A percentile compares a stretch with the other conserved stretches of the same genome.
These are phyloP conservation scores for Truncatella angustata DNA, from an alignment of 2,329 filamentous ascomycete genomes.

Conservation along the genomic window DNA sequence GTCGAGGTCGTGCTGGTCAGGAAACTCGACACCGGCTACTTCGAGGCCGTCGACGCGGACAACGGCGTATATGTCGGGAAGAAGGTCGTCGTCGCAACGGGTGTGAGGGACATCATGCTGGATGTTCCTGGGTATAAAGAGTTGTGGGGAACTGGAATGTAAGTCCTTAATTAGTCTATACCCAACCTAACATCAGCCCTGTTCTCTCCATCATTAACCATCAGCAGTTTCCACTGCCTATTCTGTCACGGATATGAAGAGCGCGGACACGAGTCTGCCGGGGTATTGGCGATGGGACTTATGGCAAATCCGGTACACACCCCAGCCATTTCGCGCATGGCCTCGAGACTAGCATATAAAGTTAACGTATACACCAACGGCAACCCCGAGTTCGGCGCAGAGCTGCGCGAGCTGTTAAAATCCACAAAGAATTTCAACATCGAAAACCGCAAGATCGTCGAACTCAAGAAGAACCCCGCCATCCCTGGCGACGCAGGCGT, in stretches of 20 bases:
- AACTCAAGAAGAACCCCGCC: slow-evolving; percentile 13
- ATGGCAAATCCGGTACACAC: slow-evolving; percentile 29
- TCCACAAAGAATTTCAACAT: slow-evolving; percentile 30
- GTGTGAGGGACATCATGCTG: slow-evolving; percentile 8
- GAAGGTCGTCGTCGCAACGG: slow-evolving; percentile 9
- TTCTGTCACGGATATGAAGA: slow-evolving; percentile 11
- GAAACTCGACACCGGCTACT: not conserved
- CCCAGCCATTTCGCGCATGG: slow-evolving; percentile 41
- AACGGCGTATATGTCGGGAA: not conserved
- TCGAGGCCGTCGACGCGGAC: slow-evolving; percentile 1
- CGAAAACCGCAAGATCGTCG: not conserved
- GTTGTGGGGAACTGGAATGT: slow-evolving; percentile 8
- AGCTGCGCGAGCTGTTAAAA: slow-evolving; percentile 24
- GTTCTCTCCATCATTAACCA: not conserved
- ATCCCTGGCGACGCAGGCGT: slow-evolving; percentile 20
- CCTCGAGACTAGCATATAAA: slow-evolving; percentile 37
- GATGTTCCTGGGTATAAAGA: slow-evolving; percentile 6
- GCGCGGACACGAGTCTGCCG: slow-evolving; percentile 30
- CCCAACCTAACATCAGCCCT: no score
- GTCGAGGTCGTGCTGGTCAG: not conserved
- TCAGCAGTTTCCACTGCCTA: slow-evolving; percentile 7
- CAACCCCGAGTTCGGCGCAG: slow-evolving; percentile 27
- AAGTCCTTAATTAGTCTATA: not conserved
- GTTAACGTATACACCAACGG: slow-evolving; percentile 54
- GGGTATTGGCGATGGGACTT: slow-evolving; percentile 43